Base-by-base conservation (phyloP, 202 grass and related monocot species). In the Setaria italica region DNA sequence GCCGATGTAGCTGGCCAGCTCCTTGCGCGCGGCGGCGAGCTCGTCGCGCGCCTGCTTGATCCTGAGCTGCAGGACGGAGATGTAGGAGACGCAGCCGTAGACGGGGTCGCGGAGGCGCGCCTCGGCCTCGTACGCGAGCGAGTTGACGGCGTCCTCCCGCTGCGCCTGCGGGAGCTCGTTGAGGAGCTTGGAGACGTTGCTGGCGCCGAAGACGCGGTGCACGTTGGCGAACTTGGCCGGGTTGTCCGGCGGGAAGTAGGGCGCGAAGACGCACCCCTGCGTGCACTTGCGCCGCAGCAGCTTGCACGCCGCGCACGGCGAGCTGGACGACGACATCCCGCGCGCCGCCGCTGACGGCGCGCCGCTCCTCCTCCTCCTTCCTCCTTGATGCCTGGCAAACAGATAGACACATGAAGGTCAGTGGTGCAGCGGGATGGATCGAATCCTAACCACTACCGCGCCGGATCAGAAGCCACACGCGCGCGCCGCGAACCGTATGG, bases 241-340 rank as follows among this genome's bases (percentile, higher is more conserved):
- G 55, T 97, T 89, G 73, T 99, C 97, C 3, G 97, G 92, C 77
- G 97, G 97, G 78, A 99, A 99, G 87, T 97, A 94, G 13, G 94
- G 97, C 45, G 92, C 90, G 53, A 99, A 97, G 2, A 97, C 84
- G 70, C 97, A 99, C 17, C 83, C 90, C 70, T 91, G 80, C 50
- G 94, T 90, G 94, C 97, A 99, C 87, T 97, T 97, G 9, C 97
- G 97, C 41, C 97, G 87, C 62, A 92, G 81, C 37, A 97, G 82
- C 83, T 99, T 99, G 89, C 97, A 99, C 59, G 97, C 94, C 34
- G 97, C 97, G 65, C 97, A 99, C 34, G 97, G 97, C 70, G 90
- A 87, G 78, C 70, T 99, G 13, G 97, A 90, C 54, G 79, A 88
- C 55, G 78, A 88, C 85, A 88, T 91, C 34, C 2, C 16, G 47